Evolutionary conservation across 2,329 filamentous ascomycete species (phyloP).

Genomic region (Aspergillus caelatus): DNA sequence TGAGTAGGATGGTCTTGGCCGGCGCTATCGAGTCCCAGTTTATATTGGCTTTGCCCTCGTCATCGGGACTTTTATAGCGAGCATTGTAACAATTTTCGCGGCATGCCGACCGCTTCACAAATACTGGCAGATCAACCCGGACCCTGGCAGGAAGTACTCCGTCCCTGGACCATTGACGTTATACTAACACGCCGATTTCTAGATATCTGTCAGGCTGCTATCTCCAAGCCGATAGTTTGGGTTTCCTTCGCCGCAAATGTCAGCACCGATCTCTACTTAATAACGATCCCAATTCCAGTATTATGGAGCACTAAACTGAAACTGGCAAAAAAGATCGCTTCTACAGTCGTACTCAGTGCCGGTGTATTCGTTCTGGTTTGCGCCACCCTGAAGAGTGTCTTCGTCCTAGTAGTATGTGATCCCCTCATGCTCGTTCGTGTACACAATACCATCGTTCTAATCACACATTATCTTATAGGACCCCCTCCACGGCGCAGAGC

Average conservation of each 20-base stretch:
- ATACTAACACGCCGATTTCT: neutral
- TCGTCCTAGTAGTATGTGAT: constrained; percentile 45
- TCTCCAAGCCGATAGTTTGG: constrained; percentile 52
- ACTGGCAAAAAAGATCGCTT: constrained; percentile 52
- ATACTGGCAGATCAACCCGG: constrained; percentile 61
- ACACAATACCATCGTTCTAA: neutral
- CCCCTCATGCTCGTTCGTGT: neutral
- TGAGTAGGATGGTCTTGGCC: constrained; percentile 25
- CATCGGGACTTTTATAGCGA: constrained; percentile 48
- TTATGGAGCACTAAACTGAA: constrained; percentile 54
- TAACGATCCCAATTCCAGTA: constrained; percentile 60
- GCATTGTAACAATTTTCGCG: constrained; percentile 52
- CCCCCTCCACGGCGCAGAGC: constrained; percentile 33
- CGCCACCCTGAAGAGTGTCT: constrained; percentile 54
- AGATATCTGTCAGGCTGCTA: constrained; percentile 52
- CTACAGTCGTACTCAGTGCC: constrained; percentile 55
- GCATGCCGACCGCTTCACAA: constrained; percentile 55
- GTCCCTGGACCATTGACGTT: neutral
- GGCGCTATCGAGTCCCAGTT: constrained; percentile 41
- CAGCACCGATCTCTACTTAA: constrained; percentile 59
- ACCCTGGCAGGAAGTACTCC: constrained; percentile 54
- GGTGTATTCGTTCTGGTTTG: constrained; percentile 57
- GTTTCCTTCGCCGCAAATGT: constrained; percentile 54
- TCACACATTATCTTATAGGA: constrained; percentile 20
- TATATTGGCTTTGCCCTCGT: constrained; percentile 54